phyloP scores from a whole-genome alignment of 2,329 filamentous ascomycete species.

The Pezicula radicicola region DNA sequence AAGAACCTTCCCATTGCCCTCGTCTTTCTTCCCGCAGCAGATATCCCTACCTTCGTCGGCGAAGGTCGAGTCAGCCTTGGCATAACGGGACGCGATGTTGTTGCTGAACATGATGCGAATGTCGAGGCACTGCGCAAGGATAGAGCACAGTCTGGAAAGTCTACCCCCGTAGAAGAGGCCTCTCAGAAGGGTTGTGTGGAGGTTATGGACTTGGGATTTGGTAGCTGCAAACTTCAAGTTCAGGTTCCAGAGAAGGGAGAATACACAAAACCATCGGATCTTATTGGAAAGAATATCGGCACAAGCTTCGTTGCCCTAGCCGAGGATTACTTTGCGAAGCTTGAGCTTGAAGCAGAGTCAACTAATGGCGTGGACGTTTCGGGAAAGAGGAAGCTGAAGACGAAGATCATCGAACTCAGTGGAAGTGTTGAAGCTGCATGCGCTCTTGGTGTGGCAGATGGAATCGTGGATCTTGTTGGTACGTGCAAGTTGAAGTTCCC shows the following conservation, averaged over 20 bases:
- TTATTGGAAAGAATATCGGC: constrained; percentile 90
- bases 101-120: constrained; percentile 80
- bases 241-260: constrained; percentile 86
- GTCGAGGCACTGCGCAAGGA: constrained; percentile 47
- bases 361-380: constrained; percentile 33
- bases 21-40: constrained; percentile 92
- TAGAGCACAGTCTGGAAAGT: constrained; percentile 44
- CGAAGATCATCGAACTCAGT: constrained; percentile 90
- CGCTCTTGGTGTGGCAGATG: constrained; percentile 90
- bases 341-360: constrained; percentile 57
- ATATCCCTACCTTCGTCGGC: constrained; percentile 96
- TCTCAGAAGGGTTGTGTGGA: constrained; percentile 63
- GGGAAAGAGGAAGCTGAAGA: constrained; percentile 60
- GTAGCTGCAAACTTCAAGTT: constrained; percentile 90
- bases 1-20: constrained; percentile 96
- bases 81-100: constrained; percentile 91
- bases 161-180: constrained; percentile 35
- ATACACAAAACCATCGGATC: constrained; percentile 66
- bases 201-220: constrained; percentile 87
- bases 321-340: constrained; percentile 74
- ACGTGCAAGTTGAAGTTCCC: constrained; percentile 30
- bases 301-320: constrained; percentile 91
- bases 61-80: constrained; percentile 91
- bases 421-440: constrained; percentile 97
- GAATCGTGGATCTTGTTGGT: constrained; percentile 97